Evolutionary conservation across 441 rosid genomes (phyloP).

Genomic region (Adansonia rubrostipa): DNA sequence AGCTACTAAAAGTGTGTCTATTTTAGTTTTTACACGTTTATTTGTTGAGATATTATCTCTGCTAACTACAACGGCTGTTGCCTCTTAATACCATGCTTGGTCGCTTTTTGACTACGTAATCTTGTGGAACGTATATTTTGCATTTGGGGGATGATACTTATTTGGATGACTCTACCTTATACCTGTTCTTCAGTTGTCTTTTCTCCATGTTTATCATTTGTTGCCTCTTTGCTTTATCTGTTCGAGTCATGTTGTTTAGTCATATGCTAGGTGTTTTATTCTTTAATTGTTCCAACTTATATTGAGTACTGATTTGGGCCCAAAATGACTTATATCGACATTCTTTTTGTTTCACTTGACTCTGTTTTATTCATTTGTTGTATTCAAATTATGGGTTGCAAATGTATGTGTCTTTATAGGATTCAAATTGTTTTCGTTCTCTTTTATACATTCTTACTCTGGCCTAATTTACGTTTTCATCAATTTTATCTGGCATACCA

Average conservation of each 20-base stretch:
- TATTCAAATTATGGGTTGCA: too few species aligned
- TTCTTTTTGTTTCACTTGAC: too few species aligned
- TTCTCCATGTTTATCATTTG: not conserved
- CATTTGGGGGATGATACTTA: not conserved
- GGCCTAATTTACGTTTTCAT: too few species aligned
- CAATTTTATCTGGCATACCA: too few species aligned
- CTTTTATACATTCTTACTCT: too few species aligned
- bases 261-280: not conserved
- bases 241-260: not conserved
- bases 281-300: not conserved
- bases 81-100: not conserved
- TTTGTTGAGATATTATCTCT: not conserved
- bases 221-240: not conserved
- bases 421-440: too few species aligned
- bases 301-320: not conserved
- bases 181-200: not conserved
- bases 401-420: too few species aligned
- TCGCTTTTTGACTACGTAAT: not conserved
- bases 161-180: not conserved
- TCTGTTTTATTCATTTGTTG: too few species aligned
- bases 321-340: not conserved
- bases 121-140: not conserved
- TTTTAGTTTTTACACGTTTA: not conserved
- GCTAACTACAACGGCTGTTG: not conserved
- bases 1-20: not conserved